A percentile compares a stretch with the other conserved stretches of the same genome.
These are phyloP conservation scores for Whalleya microplaca DNA, from an alignment of 2,329 filamentous ascomycete species.

Conservation along the genomic window DNA sequence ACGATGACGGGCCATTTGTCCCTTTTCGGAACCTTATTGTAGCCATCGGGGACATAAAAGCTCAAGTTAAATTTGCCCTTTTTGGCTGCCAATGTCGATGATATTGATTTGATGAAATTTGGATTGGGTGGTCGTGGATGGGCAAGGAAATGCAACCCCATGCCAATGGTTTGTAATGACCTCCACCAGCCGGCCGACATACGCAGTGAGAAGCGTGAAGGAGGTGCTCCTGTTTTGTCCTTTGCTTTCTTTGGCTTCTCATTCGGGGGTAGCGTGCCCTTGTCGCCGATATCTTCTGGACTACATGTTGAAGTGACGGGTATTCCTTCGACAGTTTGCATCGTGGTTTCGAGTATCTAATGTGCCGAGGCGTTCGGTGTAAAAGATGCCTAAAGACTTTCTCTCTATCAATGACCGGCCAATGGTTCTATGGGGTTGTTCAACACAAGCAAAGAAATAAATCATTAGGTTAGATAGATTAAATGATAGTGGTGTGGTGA, in stretches of 20 bases:
- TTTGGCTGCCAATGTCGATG: slow-evolving; percentile 43
- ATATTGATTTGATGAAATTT: slow-evolving; percentile 60
- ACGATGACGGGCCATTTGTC: slow-evolving; percentile 57
- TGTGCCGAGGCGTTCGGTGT: neutral
- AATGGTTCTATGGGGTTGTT: neutral
- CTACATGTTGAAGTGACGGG: slow-evolving; percentile 11
- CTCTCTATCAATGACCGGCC: neutral
- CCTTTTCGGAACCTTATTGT: slow-evolving; percentile 34
- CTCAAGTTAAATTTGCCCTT: slow-evolving; percentile 43
- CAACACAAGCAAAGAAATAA: neutral
- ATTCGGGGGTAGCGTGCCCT: slow-evolving; percentile 14
- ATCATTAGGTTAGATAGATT: neutral
- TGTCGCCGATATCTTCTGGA: slow-evolving; percentile 5
- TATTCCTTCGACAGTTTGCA: slow-evolving; percentile 29
- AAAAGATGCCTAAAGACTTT: neutral
- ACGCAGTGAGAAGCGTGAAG: slow-evolving; percentile 62
- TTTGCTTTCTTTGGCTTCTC: slow-evolving; percentile 28
- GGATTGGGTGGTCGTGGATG: slow-evolving; percentile 63
- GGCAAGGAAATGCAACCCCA: slow-evolving; percentile 67
- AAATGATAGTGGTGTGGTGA: neutral
- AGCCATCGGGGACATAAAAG: slow-evolving; percentile 48
- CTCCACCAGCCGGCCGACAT: slow-evolving; percentile 69
- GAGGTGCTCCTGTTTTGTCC: slow-evolving; percentile 34
- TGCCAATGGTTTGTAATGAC: slow-evolving; percentile 68
- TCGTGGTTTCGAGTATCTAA: slow-evolving; percentile 6